Conservation (phyloP, 371 early-diverging fungal genomes). For the Mortierella sp. region DNA sequence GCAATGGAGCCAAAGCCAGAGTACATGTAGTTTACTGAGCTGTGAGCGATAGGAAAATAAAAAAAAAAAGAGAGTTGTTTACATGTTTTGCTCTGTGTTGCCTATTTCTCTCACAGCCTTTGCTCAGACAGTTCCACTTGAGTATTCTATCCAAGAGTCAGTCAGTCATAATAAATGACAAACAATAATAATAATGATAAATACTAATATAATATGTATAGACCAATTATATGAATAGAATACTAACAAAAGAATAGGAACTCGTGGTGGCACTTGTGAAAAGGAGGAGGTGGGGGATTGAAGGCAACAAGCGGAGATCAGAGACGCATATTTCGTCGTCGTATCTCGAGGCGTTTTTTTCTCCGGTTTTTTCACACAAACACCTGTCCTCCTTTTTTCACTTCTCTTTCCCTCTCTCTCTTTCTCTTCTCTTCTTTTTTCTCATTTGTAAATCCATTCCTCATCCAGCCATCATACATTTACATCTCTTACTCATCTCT, state of each 20-base stretch:
- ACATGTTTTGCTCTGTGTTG: neutral
- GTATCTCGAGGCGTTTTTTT: conserved; percentile 13
- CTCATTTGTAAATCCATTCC: neutral
- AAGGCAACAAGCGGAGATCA: neutral
- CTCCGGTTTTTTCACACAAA: conserved; percentile 33
- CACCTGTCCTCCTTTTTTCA: neutral
- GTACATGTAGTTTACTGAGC: neutral
- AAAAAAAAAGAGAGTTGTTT: neutral
- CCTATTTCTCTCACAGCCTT: too few species aligned
- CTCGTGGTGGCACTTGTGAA: conserved; percentile 17
- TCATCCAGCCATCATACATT: neutral
- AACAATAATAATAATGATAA: neutral
- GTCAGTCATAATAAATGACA: neutral
- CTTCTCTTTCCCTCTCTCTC: neutral
- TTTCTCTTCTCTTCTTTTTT: neutral
- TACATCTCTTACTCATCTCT: neutral
- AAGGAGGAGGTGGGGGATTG: neutral
- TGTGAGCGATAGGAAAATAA: conserved; percentile 22
- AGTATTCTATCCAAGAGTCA: neutral
- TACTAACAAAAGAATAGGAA: neutral
- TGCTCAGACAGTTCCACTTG: neutral
- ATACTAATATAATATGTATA: neutral
- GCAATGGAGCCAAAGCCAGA: neutral
- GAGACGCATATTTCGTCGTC: conserved; percentile 5
- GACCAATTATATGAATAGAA: neutral